A percentile compares a stretch with the other conserved stretches of the same genome.
Conservation (phyloP, 1,284 basidiomycete species). For the Pseudozyma pruni region DNA sequence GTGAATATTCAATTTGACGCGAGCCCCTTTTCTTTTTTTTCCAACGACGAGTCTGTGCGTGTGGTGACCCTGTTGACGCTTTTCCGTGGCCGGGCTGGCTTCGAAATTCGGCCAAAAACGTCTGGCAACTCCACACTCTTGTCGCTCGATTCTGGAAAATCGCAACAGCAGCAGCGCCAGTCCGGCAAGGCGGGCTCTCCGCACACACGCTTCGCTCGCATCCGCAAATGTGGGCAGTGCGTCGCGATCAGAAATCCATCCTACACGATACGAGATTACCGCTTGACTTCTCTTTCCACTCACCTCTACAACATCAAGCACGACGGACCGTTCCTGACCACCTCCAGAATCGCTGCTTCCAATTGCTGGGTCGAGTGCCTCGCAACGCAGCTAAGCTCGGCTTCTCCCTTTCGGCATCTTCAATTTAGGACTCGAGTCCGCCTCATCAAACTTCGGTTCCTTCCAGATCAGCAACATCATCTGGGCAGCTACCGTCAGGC, state of each 20-base stretch:
- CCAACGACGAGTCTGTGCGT: not conserved
- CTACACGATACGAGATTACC: too few species aligned
- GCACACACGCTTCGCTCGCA: conserved; percentile 1
- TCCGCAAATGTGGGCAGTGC: not conserved
- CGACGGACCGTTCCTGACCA: too few species aligned
- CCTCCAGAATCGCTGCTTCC: too few species aligned
- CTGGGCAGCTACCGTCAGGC: too few species aligned
- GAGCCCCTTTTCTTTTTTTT: conserved; percentile 1
- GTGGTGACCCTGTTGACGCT: conserved; percentile 31
- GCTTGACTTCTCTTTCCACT: too few species aligned
- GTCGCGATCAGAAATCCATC: too few species aligned
- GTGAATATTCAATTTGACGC: not conserved
- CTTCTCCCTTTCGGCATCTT: too few species aligned
- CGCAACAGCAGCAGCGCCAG: not conserved
- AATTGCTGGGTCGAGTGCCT: not conserved
- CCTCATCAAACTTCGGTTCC: not conserved
- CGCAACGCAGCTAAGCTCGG: too few species aligned
- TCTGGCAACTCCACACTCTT: conserved; percentile 6
- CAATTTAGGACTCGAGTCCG: too few species aligned
- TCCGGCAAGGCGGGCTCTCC: not conserved
- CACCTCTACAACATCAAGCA: too few species aligned
- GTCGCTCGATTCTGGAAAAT: too few species aligned
- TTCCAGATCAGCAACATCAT: not conserved
- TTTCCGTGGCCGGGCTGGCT: conserved; percentile 11
- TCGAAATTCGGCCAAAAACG: not conserved